Percentiles rank a stretch among this genome's conserved stretches.
Conservation (phyloP, 2,329 filamentous ascomycete genomes). For the Botrytis porri region DNA sequence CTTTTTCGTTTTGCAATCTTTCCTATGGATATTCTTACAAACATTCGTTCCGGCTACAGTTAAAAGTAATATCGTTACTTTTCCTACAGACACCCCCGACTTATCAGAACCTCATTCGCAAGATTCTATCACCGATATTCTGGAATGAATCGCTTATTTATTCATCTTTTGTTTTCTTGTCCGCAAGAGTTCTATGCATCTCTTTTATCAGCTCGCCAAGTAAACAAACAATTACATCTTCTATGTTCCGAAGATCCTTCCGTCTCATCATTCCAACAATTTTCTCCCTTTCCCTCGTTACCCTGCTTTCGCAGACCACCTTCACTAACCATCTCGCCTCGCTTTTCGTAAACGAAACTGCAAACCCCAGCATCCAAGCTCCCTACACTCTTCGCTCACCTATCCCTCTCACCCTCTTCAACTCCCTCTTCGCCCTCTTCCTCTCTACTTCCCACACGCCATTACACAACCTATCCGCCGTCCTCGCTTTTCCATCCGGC, state of each 20-base stretch:
- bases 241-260: slow-evolving; percentile 44
- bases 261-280: slow-evolving; percentile 44
- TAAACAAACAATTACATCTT: slow-evolving; percentile 40
- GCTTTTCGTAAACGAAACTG: slow-evolving; percentile 40
- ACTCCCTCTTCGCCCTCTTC: slow-evolving; percentile 47
- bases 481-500: slow-evolving; percentile 44
- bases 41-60: slow-evolving; percentile 45
- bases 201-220: slow-evolving; percentile 42
- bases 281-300: slow-evolving; percentile 42
- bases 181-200: slow-evolving; percentile 43
- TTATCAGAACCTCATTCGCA: slow-evolving; percentile 44
- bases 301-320: slow-evolving; percentile 39
- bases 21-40: slow-evolving; percentile 46
- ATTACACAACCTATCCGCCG: slow-evolving; percentile 42
- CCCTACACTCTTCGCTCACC: slow-evolving; percentile 37
- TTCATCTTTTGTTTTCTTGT: slow-evolving; percentile 46
- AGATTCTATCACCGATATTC: slow-evolving; percentile 44
- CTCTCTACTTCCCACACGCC: slow-evolving; percentile 41
- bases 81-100: slow-evolving; percentile 39
- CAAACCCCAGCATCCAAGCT: slow-evolving; percentile 40
- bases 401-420: slow-evolving; percentile 44
- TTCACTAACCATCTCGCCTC: slow-evolving; percentile 38
- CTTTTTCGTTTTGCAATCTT: slow-evolving; percentile 38
- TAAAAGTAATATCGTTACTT: slow-evolving; percentile 23
- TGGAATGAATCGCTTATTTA: slow-evolving; percentile 47